Percentiles rank a stretch among this genome's conserved stretches.
These are phyloP conservation scores for Euphorbia lathyris DNA, from an alignment of 345 rosid species.

Conservation along the genomic window DNA sequence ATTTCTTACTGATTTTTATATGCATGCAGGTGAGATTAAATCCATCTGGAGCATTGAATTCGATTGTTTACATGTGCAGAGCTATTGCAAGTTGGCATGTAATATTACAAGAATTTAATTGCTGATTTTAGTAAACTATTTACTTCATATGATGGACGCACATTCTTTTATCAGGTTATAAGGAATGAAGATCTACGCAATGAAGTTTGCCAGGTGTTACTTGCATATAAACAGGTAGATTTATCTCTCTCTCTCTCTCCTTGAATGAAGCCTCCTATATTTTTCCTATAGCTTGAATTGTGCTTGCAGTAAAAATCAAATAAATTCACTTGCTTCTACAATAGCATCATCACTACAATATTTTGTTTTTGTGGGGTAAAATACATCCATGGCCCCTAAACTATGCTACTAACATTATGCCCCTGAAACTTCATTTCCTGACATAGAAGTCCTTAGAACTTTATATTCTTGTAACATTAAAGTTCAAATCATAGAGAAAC, in stretches of 20 bases:
- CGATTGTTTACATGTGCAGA: constrained; percentile 76
- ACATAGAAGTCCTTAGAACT: too few relatives aligned
- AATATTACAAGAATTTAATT: constrained; percentile 26
- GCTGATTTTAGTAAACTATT: background rate
- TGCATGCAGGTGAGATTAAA: constrained; percentile 68
- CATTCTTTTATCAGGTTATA: constrained; percentile 47
- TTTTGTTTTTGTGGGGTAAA: too few relatives aligned
- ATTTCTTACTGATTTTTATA: constrained; percentile 4
- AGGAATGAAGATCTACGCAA: constrained; percentile 68
- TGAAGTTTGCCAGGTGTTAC: constrained; percentile 85
- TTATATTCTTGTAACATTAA: too few relatives aligned
- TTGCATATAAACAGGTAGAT: constrained; percentile 78
- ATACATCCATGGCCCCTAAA: too few relatives aligned
- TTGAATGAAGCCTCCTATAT: background rate
- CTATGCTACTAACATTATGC: too few relatives aligned
- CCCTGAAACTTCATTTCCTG: too few relatives aligned
- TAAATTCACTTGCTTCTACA: background rate
- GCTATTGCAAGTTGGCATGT: constrained; percentile 98
- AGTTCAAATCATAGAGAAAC: too few relatives aligned
- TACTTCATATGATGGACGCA: background rate
- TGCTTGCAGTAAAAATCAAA: background rate
- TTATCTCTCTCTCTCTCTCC: background rate
- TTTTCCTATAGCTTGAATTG: too few relatives aligned
- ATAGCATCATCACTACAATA: background rate
- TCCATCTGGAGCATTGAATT: constrained; percentile 83